phyloP scores from a whole-genome alignment of 2,329 filamentous ascomycete genomes.

The Ophiostoma montium region DNA sequence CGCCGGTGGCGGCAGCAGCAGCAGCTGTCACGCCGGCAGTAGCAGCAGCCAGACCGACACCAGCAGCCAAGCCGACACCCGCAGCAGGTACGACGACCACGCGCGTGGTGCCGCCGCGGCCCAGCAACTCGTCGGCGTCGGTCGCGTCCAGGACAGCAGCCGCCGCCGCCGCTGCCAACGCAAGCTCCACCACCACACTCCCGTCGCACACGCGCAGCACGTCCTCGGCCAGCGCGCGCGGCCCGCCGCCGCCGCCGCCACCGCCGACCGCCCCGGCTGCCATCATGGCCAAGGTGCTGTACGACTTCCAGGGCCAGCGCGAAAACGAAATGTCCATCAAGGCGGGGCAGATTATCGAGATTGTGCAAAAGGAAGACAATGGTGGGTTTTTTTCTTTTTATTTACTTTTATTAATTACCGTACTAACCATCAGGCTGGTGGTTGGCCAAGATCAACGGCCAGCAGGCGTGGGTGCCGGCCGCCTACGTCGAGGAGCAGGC shows the following conservation, averaged over 20 bases:
- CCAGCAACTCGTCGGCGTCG: conserved; percentile 12
- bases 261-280: conserved; percentile 54
- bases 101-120: background rate
- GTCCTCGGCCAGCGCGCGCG: conserved; percentile 36
- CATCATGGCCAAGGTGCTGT: conserved; percentile 76
- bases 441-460: conserved; percentile 60
- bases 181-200: conserved; percentile 35
- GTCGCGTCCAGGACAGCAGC: conserved; percentile 10
- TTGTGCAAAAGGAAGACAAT: conserved; percentile 90
- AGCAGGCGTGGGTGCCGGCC: conserved; percentile 88
- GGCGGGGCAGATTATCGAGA: conserved; percentile 69
- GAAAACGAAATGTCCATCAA: conserved; percentile 72
- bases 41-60: conserved; percentile 32
- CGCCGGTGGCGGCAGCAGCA: conserved; percentile 25
- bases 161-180: conserved; percentile 19
- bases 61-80: background rate
- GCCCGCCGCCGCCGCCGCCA: conserved; percentile 52
- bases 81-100: background rate
- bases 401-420: too few relatives aligned
- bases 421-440: conserved; percentile 69
- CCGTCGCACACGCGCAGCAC: conserved; percentile 41
- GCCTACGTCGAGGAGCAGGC: conserved; percentile 82
- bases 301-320: conserved; percentile 77
- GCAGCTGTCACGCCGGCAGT: background rate
- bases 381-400: conserved; percentile 35